Base-by-base conservation (phyloP, 805 yeast genomes). In the Wickerhamomyces pijperi region DNA sequence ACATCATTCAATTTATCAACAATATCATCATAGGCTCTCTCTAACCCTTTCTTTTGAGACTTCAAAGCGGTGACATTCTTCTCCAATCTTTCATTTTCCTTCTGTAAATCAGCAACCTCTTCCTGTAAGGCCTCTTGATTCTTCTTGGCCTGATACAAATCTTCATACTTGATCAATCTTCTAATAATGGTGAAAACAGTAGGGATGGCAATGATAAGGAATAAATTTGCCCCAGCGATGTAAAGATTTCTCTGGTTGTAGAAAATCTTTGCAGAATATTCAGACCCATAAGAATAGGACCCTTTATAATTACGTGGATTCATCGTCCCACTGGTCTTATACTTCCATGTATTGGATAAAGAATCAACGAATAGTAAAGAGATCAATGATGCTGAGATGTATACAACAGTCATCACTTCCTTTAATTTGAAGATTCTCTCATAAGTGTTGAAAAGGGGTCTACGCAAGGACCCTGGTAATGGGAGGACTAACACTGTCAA, bases 181-280 rank as follows among this genome's bases (percentile, higher is more conserved):
- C 62, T 64, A 36, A 76, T 64, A 39, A 77, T 66, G 31, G 68
- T 65, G 46, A 70, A 60, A 36, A 75, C 73, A 0, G 79, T 74
- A 29, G 65, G 67, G 41, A 76, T 75, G 9, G 78, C 73, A 36
- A 76, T 46, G 41, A 60, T 64, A 49, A 74, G 65, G 55, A 72
- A 77, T 42, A 77, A 55, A 4, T 76, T 77, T 8, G 78, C 79
- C 8, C 83, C 84, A 14, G 76, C 68, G 39, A 77, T 65, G 53
- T 77, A 77, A 33, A 74, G 61, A 46, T 77, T 77, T 52, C 84
- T 64, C 54, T 77, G 83, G 32, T 77, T 67, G 48, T 75, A 77
- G 41, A 78, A 76, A 43, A 76, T 72, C 36, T 73, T 61, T 5
- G 81, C 82, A 46, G 74, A 56, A 43, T 65, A 70, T 18, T 77